These are phyloP conservation scores for Protea cynaroides DNA, from an alignment of 164 flowering plant genomes.

Conservation along the genomic window DNA sequence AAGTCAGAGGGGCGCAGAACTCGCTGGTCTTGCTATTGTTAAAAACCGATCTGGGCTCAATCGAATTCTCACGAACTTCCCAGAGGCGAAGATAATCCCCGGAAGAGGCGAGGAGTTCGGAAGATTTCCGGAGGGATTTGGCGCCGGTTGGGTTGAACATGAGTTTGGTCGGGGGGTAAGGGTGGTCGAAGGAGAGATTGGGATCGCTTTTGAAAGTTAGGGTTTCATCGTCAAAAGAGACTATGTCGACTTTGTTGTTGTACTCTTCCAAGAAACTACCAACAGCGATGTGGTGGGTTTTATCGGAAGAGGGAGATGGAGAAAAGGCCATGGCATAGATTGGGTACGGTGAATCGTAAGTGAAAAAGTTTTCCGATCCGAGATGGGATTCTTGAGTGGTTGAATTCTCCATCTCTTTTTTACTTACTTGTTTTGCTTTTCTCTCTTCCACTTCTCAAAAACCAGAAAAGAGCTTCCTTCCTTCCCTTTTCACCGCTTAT, in stretches of 20 bases:
- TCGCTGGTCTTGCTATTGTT: conserved; percentile 65
- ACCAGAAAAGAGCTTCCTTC: neutral
- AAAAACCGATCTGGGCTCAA: conserved; percentile 28
- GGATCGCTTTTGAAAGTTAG: conserved; percentile 38
- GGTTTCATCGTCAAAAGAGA: conserved; percentile 52
- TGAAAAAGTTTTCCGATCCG: conserved; percentile 32
- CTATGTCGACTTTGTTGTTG: conserved; percentile 55
- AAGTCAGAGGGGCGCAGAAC: conserved; percentile 68
- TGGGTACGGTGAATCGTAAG: conserved; percentile 57
- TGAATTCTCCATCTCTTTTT: conserved; percentile 37
- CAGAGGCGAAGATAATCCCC: conserved; percentile 42
- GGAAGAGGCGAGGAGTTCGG: conserved; percentile 49
- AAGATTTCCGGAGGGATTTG: conserved; percentile 13
- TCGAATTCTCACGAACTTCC: conserved; percentile 9
- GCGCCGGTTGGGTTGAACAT: conserved; percentile 41
- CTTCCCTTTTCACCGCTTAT: too few species aligned
- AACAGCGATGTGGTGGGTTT: conserved; percentile 40
- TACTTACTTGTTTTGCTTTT: neutral
- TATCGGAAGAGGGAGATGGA: conserved; percentile 15
- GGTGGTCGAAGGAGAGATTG: conserved; percentile 56
- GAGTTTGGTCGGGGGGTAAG: conserved; percentile 70
- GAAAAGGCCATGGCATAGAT: conserved; percentile 64
- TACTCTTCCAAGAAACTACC: conserved; percentile 64
- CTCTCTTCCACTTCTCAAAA: neutral
- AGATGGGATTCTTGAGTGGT: conserved; percentile 41